Conservation (phyloP, 2,329 filamentous ascomycete genomes). For the Ophiostoma angusticollis region DNA sequence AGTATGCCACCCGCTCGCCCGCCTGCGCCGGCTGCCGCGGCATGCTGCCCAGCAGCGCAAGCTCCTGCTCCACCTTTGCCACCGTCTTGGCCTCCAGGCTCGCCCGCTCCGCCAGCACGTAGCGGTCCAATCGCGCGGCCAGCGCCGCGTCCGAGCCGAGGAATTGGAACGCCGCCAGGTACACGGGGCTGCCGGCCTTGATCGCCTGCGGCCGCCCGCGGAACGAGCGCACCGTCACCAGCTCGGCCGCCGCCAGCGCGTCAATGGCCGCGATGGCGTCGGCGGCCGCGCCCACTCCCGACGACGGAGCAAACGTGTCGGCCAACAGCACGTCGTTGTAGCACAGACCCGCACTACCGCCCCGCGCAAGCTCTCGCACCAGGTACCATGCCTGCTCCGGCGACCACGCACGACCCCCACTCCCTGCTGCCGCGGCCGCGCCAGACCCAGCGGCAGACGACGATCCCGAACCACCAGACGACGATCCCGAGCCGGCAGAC, state of each 20-base stretch:
- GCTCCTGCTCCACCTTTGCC: slow-evolving; percentile 66
- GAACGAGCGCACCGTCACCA: slow-evolving; percentile 61
- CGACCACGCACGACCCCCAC: slow-evolving; percentile 51
- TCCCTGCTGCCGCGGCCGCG: slow-evolving; percentile 17
- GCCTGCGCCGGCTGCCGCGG: slow-evolving; percentile 60
- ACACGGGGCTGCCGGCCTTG: slow-evolving; percentile 73
- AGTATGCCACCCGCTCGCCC: slow-evolving; percentile 52
- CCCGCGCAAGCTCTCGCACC: slow-evolving; percentile 58
- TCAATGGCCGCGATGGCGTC: slow-evolving; percentile 66
- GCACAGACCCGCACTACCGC: slow-evolving; percentile 49
- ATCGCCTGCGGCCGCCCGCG: slow-evolving; percentile 70
- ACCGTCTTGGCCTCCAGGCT: slow-evolving; percentile 63
- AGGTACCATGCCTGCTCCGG: slow-evolving; percentile 83
- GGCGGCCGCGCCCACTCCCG: slow-evolving; percentile 30
- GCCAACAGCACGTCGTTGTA: slow-evolving; percentile 80
- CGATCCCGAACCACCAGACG: background rate
- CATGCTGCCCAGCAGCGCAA: slow-evolving; percentile 56
- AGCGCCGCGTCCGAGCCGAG: slow-evolving; percentile 62
- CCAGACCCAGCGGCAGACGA: slow-evolving; percentile 8
- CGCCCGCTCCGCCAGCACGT: slow-evolving; percentile 53
- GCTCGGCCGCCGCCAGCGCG: slow-evolving; percentile 69
- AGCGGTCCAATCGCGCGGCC: slow-evolving; percentile 58
- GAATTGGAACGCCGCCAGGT: slow-evolving; percentile 66
- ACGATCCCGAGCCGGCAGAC: slow-evolving; percentile 8
- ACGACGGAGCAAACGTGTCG: slow-evolving; percentile 55